These are phyloP conservation scores for Alternaria brassicae DNA, from an alignment of 2,329 filamentous ascomycete species.

Conservation along the genomic window DNA sequence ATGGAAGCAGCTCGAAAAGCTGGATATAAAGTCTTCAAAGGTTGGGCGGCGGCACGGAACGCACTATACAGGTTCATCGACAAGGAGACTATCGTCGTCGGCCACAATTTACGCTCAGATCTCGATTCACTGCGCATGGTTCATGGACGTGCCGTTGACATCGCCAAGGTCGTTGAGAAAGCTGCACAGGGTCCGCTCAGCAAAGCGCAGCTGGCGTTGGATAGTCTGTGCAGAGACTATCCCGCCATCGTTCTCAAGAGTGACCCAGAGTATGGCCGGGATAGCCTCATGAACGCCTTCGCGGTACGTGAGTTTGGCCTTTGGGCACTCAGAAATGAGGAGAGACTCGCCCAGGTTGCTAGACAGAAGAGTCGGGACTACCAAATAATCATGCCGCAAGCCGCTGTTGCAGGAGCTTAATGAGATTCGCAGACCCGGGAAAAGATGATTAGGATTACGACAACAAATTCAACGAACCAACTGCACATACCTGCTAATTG, in stretches of 20 bases:
- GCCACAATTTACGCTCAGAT: slow-evolving; percentile 43
- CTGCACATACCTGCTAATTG: background rate
- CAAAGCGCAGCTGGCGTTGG: slow-evolving; percentile 40
- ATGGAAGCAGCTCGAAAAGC: slow-evolving; percentile 35
- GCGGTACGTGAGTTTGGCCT: slow-evolving; percentile 59
- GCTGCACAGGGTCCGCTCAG: slow-evolving; percentile 43
- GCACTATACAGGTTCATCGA: slow-evolving; percentile 43
- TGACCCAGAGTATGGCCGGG: slow-evolving; percentile 50
- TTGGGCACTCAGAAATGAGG: slow-evolving; percentile 54
- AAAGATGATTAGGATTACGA: background rate
- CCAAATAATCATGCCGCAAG: slow-evolving; percentile 17
- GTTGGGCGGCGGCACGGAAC: slow-evolving; percentile 41
- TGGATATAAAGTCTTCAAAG: slow-evolving; percentile 44
- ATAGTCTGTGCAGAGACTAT: slow-evolving; percentile 37
- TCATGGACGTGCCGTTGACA: slow-evolving; percentile 45
- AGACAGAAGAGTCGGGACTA: slow-evolving; percentile 38
- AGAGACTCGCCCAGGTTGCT: slow-evolving; percentile 49
- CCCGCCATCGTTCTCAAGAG: slow-evolving; percentile 16
- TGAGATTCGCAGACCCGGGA: background rate
- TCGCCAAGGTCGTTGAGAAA: slow-evolving; percentile 42
- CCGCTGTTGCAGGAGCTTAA: background rate
- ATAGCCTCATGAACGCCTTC: slow-evolving; percentile 59
- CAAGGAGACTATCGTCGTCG: slow-evolving; percentile 45
- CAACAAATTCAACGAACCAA: slow-evolving; percentile 1
- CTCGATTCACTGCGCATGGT: slow-evolving; percentile 46